Evolutionary conservation across 2,329 filamentous ascomycete species (phyloP), one percentile per base, ranked within the genome.

Genomic region (Mariannaea sp.): DNA sequence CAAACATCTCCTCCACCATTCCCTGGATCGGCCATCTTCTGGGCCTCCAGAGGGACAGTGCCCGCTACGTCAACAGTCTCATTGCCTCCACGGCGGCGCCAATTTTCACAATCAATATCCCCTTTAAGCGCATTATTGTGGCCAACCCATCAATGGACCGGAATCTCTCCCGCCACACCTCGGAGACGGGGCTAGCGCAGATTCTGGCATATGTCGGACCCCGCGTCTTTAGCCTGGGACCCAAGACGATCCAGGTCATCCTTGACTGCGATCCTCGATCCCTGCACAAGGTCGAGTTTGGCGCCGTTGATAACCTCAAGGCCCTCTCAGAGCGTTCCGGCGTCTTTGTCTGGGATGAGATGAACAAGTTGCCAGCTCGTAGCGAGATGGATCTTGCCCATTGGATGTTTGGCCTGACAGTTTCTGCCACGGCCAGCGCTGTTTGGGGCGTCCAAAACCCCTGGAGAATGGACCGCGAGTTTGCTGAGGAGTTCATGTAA

Each of bases 401-500:
- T 8, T 70, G 66, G 68, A 56, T 70, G 22, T 70, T 70, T 48
- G 58, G 64, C 10, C 17, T 68, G 32, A 61, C 66, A 4, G 64
- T 67, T 7, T 62, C 67, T n/a, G 65, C 67, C n/a, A 64, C 68
- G 7, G 68, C 68, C 1, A 68, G 57, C 27, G 65, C 68, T 16
- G 65, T 69, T 16, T 70, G 68, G 68, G 68, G 68, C 4, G 56
- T 59, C 3, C 45, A 61, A 27, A 70, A 70, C 43, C 68, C 68
- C 3, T 70, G 67, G 67, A 59, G 65, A 3, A 61, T 65, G 53
- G 67, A 70, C 16, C 49, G 50, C 5, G 65, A 70, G 41, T 70
- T 70, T 38, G 56, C 65, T 2, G 55, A 64, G 10, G 65, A 68
- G 19, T 70, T 70, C 48, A 67, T 70, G 67, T 63, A 54, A 63